A percentile compares a stretch with the other conserved stretches of the same genome.
Conservation (phyloP, 2,329 filamentous ascomycete genomes). For the Colletotrichum ledebouriae region DNA sequence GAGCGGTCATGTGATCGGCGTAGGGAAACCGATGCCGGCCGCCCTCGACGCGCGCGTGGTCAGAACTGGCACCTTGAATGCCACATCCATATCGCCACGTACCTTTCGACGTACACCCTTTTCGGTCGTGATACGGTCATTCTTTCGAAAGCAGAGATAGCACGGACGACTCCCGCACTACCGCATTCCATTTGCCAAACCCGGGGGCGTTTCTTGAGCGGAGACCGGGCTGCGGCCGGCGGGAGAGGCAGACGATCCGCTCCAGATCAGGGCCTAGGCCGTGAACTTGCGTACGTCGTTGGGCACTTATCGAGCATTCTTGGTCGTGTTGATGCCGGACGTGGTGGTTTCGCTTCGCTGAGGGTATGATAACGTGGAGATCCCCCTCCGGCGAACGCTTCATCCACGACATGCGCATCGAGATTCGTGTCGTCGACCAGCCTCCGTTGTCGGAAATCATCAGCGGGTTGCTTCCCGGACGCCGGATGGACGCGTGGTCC, state of each 20-base stretch:
- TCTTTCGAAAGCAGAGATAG: slow-evolving; percentile 20
- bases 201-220: slow-evolving; percentile 16
- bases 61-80: slow-evolving; percentile 9
- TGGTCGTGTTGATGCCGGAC: not conserved
- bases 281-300: not conserved
- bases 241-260: slow-evolving; percentile 1
- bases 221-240: not conserved
- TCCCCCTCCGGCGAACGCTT: slow-evolving; percentile 9
- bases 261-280: slow-evolving; percentile 5
- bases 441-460: slow-evolving; percentile 30
- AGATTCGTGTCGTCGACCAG: slow-evolving; percentile 15
- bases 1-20: slow-evolving; percentile 46
- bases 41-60: slow-evolving; percentile 32
- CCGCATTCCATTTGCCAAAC: not conserved
- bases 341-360: not conserved
- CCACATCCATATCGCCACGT: slow-evolving; percentile 26
- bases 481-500: slow-evolving; percentile 5
- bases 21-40: slow-evolving; percentile 39
- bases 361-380: slow-evolving; percentile 10
- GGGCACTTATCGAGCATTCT: slow-evolving; percentile 24
- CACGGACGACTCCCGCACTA: not conserved
- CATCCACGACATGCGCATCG: slow-evolving; percentile 1
- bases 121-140: slow-evolving; percentile 27
- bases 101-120: slow-evolving; percentile 16
- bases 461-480: not conserved